Evolutionary conservation across 2,329 filamentous ascomycete genomes (phyloP).

Genomic region (Ophiostoma sp.): DNA sequence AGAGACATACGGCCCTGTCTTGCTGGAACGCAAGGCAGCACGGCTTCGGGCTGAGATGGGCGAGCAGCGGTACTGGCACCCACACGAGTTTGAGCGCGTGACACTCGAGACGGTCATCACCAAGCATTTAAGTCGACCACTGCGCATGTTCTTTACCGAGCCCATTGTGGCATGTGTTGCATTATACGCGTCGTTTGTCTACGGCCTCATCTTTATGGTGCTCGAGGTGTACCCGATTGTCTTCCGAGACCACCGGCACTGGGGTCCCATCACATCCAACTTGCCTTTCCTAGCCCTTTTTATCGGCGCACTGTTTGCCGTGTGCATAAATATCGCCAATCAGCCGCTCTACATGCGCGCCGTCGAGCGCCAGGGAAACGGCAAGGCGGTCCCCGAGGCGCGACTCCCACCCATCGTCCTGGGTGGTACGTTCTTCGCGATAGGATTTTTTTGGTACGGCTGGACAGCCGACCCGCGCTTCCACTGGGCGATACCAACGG

Average conservation of each 20-base stretch:
- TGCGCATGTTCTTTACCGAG: slow-evolving; percentile 42
- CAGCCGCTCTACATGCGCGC: slow-evolving; percentile 44
- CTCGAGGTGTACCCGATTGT: slow-evolving; percentile 52
- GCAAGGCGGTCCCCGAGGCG: slow-evolving; percentile 35
- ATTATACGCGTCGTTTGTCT: slow-evolving; percentile 50
- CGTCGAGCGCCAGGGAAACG: slow-evolving; percentile 39
- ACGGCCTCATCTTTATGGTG: slow-evolving; percentile 53
- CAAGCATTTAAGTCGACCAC: slow-evolving; percentile 62
- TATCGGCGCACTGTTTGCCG: slow-evolving; percentile 47
- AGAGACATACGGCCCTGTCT: slow-evolving; percentile 39
- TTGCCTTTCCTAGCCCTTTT: slow-evolving; percentile 49
- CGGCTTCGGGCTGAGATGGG: slow-evolving; percentile 43
- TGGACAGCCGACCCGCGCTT: slow-evolving; percentile 27
- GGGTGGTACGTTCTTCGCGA: slow-evolving; percentile 40
- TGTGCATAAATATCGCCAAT: slow-evolving; percentile 43
- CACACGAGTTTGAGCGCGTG: slow-evolving; percentile 53
- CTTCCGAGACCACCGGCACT: slow-evolving; percentile 46
- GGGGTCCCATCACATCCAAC: slow-evolving; percentile 57
- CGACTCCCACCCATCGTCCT: slow-evolving; percentile 43
- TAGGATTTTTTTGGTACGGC: slow-evolving; percentile 37
- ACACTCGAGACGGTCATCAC: slow-evolving; percentile 54
- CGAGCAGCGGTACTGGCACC: slow-evolving; percentile 30
- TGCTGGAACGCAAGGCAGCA: slow-evolving; percentile 49
- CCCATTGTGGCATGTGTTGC: slow-evolving; percentile 53
- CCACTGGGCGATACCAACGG: slow-evolving; percentile 25